Conservation (phyloP, 805 yeast genomes). For the Ogataea parapolymorpha region DNA sequence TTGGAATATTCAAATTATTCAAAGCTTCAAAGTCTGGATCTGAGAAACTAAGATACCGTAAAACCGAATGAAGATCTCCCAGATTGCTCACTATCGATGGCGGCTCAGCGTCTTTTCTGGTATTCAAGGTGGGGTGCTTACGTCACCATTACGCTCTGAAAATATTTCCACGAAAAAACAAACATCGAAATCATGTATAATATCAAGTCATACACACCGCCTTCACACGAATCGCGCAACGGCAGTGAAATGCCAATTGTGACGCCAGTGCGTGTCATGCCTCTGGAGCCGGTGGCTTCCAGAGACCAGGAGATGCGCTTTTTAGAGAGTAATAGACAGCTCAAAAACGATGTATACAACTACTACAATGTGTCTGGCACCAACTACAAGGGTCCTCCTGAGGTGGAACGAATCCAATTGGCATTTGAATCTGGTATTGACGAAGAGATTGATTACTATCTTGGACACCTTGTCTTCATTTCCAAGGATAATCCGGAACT, state of each 20-base stretch:
- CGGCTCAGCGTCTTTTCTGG: too few species aligned
- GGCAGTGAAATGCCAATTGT: constrained; percentile 5
- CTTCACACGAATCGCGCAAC: constrained; percentile 10
- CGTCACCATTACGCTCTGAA: not conserved
- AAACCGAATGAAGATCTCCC: too few species aligned
- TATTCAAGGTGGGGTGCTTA: not conserved
- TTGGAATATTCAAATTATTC: too few species aligned
- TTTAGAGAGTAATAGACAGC: constrained; percentile 28
- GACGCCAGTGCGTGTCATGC: constrained; percentile 22
- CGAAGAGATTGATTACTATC: constrained; percentile 70
- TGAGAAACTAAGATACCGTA: too few species aligned
- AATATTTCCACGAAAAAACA: constrained; percentile 6
- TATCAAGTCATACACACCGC: constrained; percentile 15
- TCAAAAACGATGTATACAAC: constrained; percentile 30
- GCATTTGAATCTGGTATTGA: constrained; percentile 63
- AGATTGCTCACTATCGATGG: too few species aligned
- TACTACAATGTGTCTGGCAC: constrained; percentile 34
- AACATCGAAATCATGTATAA: constrained; percentile 10
- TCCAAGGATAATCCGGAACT: constrained; percentile 39
- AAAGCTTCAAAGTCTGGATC: too few species aligned
- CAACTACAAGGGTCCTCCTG: constrained; percentile 54
- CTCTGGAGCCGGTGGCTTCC: constrained; percentile 31
- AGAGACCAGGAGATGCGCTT: constrained; percentile 34
- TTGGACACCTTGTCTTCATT: constrained; percentile 49
- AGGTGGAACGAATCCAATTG: constrained; percentile 63